Evolutionary conservation across 345 rosid species (phyloP).

Genomic region (Gossypium australe): DNA sequence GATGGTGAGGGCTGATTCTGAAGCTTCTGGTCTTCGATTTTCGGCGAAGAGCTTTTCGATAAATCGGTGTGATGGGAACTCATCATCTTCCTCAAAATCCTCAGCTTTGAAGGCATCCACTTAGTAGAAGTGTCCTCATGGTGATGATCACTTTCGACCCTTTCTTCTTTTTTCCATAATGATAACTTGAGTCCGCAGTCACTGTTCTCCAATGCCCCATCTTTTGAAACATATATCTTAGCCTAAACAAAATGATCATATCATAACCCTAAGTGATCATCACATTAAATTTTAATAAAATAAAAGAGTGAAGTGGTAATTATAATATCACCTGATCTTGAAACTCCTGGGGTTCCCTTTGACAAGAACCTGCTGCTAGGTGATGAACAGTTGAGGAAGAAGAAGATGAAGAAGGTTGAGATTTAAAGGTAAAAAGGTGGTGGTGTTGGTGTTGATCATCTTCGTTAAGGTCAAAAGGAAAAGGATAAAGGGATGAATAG

Average conservation of each 20-base stretch:
- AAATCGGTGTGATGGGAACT: constrained; percentile 17
- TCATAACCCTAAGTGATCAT: constrained; percentile 8
- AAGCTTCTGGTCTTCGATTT: constrained; percentile 30
- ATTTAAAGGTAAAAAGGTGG: constrained; percentile 28
- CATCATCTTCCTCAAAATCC: constrained; percentile 75
- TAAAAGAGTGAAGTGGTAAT: too few species aligned
- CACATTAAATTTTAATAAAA: too few species aligned
- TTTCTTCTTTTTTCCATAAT: constrained; percentile 30
- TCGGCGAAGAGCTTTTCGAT: constrained; percentile 12
- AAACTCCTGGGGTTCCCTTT: constrained; percentile 8
- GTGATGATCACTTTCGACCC: constrained; percentile 16
- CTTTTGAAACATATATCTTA: constrained; percentile 22
- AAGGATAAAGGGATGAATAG: constrained; percentile 24
- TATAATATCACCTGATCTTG: constrained; percentile 2
- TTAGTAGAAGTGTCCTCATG: constrained; percentile 35
- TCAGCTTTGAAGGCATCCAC: constrained; percentile 90
- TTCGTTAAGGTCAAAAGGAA: constrained; percentile 55
- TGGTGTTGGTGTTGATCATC: constrained; percentile 48
- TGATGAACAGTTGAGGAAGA: constrained; percentile 37
- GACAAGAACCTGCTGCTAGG: constrained; percentile 15
- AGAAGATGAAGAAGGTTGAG: constrained; percentile 30
- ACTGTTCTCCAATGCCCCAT: constrained; percentile 21
- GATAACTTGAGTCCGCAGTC: constrained; percentile 21
- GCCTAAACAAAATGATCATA: constrained; percentile 24
- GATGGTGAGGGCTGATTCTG: constrained; percentile 22